These are phyloP conservation scores for Cytospora leucostoma DNA, from an alignment of 2,329 filamentous ascomycete species.

Conservation along the genomic window DNA sequence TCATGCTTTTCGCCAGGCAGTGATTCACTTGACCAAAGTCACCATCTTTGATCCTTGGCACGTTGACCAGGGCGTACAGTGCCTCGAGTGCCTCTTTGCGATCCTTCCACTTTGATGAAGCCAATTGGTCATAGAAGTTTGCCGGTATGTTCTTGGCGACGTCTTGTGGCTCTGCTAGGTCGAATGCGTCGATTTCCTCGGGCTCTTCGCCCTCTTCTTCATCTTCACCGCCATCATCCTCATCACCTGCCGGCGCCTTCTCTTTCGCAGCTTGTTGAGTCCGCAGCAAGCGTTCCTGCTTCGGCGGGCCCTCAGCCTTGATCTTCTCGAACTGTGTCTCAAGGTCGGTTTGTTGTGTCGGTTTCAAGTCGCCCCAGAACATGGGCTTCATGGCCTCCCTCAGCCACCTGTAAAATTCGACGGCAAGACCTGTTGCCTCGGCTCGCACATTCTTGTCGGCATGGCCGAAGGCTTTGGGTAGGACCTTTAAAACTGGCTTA, in stretches of 20 bases:
- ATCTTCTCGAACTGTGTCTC: constrained; percentile 93
- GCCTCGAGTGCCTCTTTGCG: constrained; percentile 91
- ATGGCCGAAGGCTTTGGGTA: constrained; percentile 92
- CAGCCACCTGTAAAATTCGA: constrained; percentile 96
- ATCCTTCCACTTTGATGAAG: constrained; percentile 97
- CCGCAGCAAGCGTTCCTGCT: constrained; percentile 84
- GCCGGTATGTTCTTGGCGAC: constrained; percentile 78
- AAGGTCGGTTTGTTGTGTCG: constrained; percentile 90
- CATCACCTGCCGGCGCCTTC: constrained; percentile 63
- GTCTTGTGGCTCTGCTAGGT: constrained; percentile 84
- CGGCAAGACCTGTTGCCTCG: constrained; percentile 85
- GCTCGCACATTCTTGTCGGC: constrained; percentile 98
- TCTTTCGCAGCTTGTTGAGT: constrained; percentile 86
- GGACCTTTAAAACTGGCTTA: constrained; percentile 82
- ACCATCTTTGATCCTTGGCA: constrained; percentile 88
- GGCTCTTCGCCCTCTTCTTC: constrained; percentile 62
- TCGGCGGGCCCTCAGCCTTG: constrained; percentile 82
- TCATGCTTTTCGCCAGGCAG: constrained; percentile 93
- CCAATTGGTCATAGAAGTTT: constrained; percentile 79
- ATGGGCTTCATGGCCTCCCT: constrained; percentile 97
- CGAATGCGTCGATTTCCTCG: constrained; percentile 76
- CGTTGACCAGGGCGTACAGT: constrained; percentile 73
- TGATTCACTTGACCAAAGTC: constrained; percentile 83
- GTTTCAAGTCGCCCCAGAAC: constrained; percentile 94
- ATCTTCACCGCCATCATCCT: constrained; percentile 59